phyloP scores from a whole-genome alignment of 495 filamentous ascomycete genomes.

The Aspergillus conjunctus region DNA sequence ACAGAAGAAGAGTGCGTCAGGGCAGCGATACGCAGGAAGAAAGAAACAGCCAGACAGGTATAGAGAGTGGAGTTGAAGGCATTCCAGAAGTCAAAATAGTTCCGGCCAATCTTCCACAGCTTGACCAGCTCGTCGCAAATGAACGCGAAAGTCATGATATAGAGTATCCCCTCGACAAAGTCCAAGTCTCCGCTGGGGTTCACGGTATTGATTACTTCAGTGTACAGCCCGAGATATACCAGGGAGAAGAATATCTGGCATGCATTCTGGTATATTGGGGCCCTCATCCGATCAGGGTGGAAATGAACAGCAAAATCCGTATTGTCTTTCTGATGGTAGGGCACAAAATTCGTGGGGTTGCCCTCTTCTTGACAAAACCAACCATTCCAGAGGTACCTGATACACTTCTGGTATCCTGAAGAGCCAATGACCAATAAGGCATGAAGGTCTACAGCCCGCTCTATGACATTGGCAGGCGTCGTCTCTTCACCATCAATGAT shows the following conservation, averaged over 20 bases:
- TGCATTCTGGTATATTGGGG: constrained; percentile 87
- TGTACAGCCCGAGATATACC: constrained; percentile 82
- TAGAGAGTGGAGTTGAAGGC: constrained; percentile 89
- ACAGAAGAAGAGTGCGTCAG: constrained; percentile 58
- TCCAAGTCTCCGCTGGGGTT: constrained; percentile 81
- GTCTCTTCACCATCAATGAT: constrained; percentile 70
- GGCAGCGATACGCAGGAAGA: constrained; percentile 76
- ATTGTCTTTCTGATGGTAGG: constrained; percentile 76
- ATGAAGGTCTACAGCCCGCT: constrained; percentile 90
- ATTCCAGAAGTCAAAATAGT: constrained; percentile 94
- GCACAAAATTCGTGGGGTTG: constrained; percentile 81
- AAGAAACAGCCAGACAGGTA: constrained; percentile 69
- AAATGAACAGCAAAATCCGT: constrained; percentile 77
- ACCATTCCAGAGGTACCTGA: constrained; percentile 87
- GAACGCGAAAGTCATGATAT: constrained; percentile 91
- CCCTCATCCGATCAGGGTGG: constrained; percentile 90
- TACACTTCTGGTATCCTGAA: constrained; percentile 94
- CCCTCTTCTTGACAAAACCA: constrained; percentile 95
- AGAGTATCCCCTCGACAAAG: constrained; percentile 79
- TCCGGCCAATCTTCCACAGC: constrained; percentile 87
- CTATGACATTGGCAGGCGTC: constrained; percentile 79
- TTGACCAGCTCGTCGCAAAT: constrained; percentile 84
- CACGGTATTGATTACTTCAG: constrained; percentile 87
- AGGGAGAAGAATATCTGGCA: constrained; percentile 84
- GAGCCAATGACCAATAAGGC: constrained; percentile 83